Conservation (phyloP, 148 eudicot species). For the Pouteria glomerata region DNA sequence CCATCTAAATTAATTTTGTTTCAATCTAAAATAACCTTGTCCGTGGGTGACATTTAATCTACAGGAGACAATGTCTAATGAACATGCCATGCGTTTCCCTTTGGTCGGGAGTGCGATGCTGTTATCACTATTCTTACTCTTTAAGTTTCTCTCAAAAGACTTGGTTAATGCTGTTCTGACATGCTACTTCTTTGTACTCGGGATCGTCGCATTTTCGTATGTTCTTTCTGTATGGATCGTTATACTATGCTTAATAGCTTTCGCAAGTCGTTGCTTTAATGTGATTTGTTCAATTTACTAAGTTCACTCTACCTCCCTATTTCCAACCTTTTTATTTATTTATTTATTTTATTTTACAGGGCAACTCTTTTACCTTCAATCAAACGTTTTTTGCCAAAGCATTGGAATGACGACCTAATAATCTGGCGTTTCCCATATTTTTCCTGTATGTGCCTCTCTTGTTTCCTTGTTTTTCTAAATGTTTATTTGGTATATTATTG, state of each 20-base stretch:
- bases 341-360: no score
- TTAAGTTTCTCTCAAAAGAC: slow-evolving; percentile 91
- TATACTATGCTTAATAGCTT: slow-evolving; percentile 8
- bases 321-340: no score
- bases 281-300: background rate
- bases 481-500: background rate
- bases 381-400: no score
- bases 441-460: slow-evolving; percentile 35
- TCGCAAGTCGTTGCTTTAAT: background rate
- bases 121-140: slow-evolving; percentile 84
- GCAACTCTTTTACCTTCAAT: no score
- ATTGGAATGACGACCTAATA: no score
- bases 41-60: slow-evolving; percentile 13
- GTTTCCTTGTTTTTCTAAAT: background rate
- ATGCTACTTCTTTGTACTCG: slow-evolving; percentile 86
- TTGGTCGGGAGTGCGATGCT: slow-evolving; percentile 97
- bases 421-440: no score
- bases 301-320: no score
- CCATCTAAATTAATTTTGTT: background rate
- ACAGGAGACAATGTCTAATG: slow-evolving; percentile 98
- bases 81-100: slow-evolving; percentile 97
- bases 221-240: slow-evolving; percentile 30
- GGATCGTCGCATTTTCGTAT: slow-evolving; percentile 89
- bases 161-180: slow-evolving; percentile 93
- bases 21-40: background rate